Conservation (phyloP, 306 rosid species). For the Prunus mongolica region DNA sequence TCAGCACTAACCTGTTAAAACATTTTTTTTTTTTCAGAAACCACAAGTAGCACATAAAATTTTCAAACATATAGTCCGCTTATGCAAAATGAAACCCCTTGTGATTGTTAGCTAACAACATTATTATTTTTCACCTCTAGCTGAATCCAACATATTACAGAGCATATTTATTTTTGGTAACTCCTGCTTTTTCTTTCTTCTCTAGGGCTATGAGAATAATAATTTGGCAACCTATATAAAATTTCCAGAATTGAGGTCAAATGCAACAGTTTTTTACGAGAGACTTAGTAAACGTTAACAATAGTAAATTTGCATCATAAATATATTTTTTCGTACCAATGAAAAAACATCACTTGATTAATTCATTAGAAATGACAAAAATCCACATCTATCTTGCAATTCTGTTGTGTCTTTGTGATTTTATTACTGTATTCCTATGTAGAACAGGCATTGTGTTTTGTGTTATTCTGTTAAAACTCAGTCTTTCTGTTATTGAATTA, state of each 20-base stretch:
- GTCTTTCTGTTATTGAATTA: background rate
- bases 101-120: background rate
- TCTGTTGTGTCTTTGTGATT: background rate
- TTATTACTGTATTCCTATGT: no score
- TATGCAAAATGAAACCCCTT: background rate
- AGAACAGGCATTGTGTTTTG: background rate
- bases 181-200: background rate
- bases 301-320: background rate
- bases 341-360: background rate
- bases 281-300: background rate
- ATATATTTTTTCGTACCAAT: no score
- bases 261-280: background rate
- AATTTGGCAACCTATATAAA: no score
- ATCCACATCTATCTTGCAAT: background rate
- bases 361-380: background rate
- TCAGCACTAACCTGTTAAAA: background rate
- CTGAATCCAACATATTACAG: background rate
- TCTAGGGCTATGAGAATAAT: background rate
- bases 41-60: background rate
- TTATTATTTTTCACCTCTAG: background rate
- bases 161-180: background rate
- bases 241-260: background rate
- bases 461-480: background rate
- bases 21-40: background rate
- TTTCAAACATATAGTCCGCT: background rate